phyloP scores from a whole-genome alignment of 2,329 filamentous ascomycete genomes.

The Aspergillus melleus region DNA sequence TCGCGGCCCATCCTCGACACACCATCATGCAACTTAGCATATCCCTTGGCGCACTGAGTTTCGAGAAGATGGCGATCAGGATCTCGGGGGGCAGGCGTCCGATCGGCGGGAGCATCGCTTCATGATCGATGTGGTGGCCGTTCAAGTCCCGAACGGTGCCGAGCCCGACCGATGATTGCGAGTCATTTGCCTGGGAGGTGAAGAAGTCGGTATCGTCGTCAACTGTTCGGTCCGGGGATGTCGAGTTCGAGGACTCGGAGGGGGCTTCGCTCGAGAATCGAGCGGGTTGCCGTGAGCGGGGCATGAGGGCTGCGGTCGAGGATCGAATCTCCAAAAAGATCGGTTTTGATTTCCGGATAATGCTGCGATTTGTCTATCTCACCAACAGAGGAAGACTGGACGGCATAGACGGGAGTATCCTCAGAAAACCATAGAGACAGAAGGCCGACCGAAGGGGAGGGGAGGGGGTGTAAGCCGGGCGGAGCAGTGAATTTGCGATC shows the following conservation, averaged over 20 bases:
- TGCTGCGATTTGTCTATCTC: constrained; percentile 6
- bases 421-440: constrained; percentile 6
- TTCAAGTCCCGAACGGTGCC: constrained; percentile 75
- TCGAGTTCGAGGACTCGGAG: constrained; percentile 46
- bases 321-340: neutral
- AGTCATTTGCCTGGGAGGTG: constrained; percentile 79
- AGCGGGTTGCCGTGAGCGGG: constrained; percentile 37
- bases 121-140: constrained; percentile 55
- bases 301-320: constrained; percentile 27
- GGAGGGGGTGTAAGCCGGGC: constrained; percentile 1
- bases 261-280: constrained; percentile 41
- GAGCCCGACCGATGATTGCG: constrained; percentile 83
- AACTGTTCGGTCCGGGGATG: constrained; percentile 57
- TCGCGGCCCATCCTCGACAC: constrained; percentile 90
- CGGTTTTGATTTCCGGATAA: constrained; percentile 3
- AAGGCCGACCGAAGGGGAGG: neutral
- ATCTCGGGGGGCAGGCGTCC: constrained; percentile 89
- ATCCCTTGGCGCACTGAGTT: constrained; percentile 73
- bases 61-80: constrained; percentile 87
- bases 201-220: constrained; percentile 95
- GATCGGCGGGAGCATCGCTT: constrained; percentile 58
- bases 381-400: constrained; percentile 3
- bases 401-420: constrained; percentile 13
- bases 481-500: constrained; percentile 2
- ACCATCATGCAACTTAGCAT: constrained; percentile 88